phyloP scores from a whole-genome alignment of 495 filamentous ascomycete genomes.

The Aspergillus haitiensis region DNA sequence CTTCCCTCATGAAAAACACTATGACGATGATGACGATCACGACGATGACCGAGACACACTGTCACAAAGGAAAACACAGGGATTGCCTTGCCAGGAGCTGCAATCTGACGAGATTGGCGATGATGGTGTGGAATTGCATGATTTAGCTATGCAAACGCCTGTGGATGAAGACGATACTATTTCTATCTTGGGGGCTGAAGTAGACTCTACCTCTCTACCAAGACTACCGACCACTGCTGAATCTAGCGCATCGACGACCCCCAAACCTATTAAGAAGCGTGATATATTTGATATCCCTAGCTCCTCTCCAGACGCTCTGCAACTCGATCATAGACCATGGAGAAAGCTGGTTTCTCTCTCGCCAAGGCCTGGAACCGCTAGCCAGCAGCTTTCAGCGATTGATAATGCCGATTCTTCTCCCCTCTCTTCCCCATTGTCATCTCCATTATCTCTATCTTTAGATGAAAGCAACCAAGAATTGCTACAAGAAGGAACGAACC shows the following conservation, averaged over 20 bases:
- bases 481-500: slow-evolving; percentile 6
- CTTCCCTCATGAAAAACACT: not conserved
- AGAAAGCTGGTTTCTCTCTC: slow-evolving; percentile 15
- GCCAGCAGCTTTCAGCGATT: slow-evolving; percentile 2
- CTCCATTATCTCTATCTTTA: slow-evolving; percentile 21
- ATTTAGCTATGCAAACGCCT: not conserved
- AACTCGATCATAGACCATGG: slow-evolving; percentile 22
- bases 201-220: not conserved
- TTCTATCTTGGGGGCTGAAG: not conserved
- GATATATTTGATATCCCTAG: slow-evolving; percentile 27
- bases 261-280: slow-evolving; percentile 12
- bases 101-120: not conserved
- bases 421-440: slow-evolving; percentile 45
- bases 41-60: not conserved
- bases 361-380: slow-evolving; percentile 4
- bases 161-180: slow-evolving; percentile 6
- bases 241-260: slow-evolving; percentile 19
- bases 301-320: slow-evolving; percentile 41
- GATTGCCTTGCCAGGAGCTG: slow-evolving; percentile 7
- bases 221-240: slow-evolving; percentile 10
- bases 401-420: slow-evolving; percentile 37
- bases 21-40: slow-evolving; percentile 3
- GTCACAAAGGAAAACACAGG: not conserved
- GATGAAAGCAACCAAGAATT: slow-evolving; percentile 6
- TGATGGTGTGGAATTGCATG: not conserved